Percentiles rank a stretch among this genome's conserved stretches.
Evolutionary conservation across 2,329 filamentous ascomycete genomes (phyloP).

Genomic region (Fusarium haematococcum): DNA sequence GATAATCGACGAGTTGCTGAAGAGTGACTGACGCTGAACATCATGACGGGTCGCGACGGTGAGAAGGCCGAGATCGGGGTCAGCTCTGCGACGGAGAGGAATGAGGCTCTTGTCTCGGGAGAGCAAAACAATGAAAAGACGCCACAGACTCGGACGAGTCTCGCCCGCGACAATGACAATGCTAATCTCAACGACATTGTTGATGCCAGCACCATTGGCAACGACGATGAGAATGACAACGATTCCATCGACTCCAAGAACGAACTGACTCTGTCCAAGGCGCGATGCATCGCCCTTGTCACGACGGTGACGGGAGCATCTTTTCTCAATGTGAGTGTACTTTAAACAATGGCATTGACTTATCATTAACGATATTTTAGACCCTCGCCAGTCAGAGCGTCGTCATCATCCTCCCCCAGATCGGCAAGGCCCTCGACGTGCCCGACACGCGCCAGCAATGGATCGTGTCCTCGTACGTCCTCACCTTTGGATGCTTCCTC

Average conservation of each 20-base stretch:
- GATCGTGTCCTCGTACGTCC: constrained; percentile 74
- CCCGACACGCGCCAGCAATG: constrained; percentile 72
- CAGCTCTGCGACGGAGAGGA: constrained; percentile 4
- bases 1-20: background rate
- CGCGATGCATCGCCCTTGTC: constrained; percentile 66
- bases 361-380: constrained; percentile 18
- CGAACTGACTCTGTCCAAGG: constrained; percentile 58
- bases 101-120: background rate
- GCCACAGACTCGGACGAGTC: constrained; percentile 1
- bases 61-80: constrained; percentile 22
- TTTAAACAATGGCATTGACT: background rate
- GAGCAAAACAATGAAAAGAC: constrained; percentile 18
- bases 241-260: constrained; percentile 40
- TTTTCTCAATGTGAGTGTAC: constrained; percentile 62
- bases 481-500: constrained; percentile 76
- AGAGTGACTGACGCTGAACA: background rate
- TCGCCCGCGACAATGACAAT: background rate
- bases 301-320: constrained; percentile 66
- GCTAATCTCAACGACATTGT: background rate
- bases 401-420: constrained; percentile 63
- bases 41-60: constrained; percentile 18
- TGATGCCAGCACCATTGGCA: background rate
- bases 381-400: constrained; percentile 46
- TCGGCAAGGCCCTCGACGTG: constrained; percentile 66
- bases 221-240: constrained; percentile 21